A percentile compares a stretch with the other conserved stretches of the same genome.
These are phyloP conservation scores for Nissolia schottii DNA, from an alignment of 306 rosid species.

Conservation along the genomic window DNA sequence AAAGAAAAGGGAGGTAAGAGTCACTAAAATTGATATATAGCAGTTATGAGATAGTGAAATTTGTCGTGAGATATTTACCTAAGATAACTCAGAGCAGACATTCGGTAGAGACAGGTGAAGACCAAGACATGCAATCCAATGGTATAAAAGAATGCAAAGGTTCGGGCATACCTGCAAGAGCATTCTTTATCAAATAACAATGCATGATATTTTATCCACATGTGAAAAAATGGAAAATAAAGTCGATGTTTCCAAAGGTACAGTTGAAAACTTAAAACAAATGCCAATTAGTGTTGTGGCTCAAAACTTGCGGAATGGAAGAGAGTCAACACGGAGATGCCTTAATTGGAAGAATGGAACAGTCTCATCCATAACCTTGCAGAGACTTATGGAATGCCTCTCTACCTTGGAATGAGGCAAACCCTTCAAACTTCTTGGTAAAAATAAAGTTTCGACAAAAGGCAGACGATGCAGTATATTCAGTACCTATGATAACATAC, in stretches of 20 bases:
- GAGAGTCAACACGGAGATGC: not conserved
- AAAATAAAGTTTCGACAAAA: not conserved
- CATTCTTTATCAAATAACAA: not conserved
- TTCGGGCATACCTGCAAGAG: constrained; percentile 78
- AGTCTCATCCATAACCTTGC: not conserved
- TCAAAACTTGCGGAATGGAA: not conserved
- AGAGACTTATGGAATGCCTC: not conserved
- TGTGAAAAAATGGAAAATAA: not conserved
- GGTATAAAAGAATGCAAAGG: constrained; percentile 94
- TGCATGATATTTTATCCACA: not conserved
- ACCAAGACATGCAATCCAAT: constrained; percentile 88
- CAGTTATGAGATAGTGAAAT: not conserved
- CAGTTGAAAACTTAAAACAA: not conserved
- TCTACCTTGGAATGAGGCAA: not conserved
- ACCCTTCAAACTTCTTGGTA: not conserved
- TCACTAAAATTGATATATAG: not conserved
- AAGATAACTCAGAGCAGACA: constrained; percentile 91
- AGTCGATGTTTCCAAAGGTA: not conserved
- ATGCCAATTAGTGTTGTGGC: not conserved
- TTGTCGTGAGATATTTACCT: constrained; percentile 40
- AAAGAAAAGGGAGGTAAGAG: not conserved
- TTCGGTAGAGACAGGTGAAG: constrained; percentile 92
- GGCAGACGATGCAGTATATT: not conserved
- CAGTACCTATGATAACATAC: not conserved
- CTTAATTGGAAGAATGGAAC: too few species aligned